phyloP scores from a whole-genome alignment of 1,139 yeast species.

The Sugiyamaella novakii region DNA sequence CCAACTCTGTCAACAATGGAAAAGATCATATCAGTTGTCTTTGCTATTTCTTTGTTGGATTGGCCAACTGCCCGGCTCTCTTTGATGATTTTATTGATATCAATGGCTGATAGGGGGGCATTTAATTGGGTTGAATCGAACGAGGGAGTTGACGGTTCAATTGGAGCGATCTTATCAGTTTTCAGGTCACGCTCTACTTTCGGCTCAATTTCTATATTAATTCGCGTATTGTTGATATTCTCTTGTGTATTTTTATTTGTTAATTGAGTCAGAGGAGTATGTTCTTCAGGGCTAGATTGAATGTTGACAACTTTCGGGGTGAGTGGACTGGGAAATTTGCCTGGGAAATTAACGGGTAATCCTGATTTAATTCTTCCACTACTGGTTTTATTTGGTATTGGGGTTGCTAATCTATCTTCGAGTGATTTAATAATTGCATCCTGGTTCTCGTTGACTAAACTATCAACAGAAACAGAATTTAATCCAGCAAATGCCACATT shows the following conservation, averaged over 20 bases:
- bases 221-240: conserved; percentile 7
- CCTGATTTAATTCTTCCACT: conserved; percentile 28
- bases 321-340: conserved; percentile 35
- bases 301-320: conserved; percentile 26
- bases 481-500: conserved; percentile 32
- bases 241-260: conserved; percentile 16
- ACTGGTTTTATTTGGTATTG: conserved; percentile 4
- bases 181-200: neutral
- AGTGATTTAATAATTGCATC: too few relatives aligned
- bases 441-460: neutral
- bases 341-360: conserved; percentile 33
- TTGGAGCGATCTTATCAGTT: neutral
- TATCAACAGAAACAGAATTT: neutral
- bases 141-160: conserved; percentile 4
- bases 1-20: conserved; percentile 14
- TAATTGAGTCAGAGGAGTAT: conserved; percentile 20
- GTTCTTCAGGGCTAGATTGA: conserved; percentile 6
- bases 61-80: conserved; percentile 12
- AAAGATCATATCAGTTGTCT: conserved; percentile 18
- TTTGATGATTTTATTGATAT: conserved; percentile 17
- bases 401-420: conserved; percentile 12
- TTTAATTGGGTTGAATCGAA: neutral
- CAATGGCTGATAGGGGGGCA: conserved; percentile 21
- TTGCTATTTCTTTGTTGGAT: conserved; percentile 11
- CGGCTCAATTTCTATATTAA: neutral